Evolutionary conservation across 1,139 yeast genomes (phyloP), one percentile per base, ranked within the genome.

Genomic region (Lodderomyces orthopsilosis): DNA sequence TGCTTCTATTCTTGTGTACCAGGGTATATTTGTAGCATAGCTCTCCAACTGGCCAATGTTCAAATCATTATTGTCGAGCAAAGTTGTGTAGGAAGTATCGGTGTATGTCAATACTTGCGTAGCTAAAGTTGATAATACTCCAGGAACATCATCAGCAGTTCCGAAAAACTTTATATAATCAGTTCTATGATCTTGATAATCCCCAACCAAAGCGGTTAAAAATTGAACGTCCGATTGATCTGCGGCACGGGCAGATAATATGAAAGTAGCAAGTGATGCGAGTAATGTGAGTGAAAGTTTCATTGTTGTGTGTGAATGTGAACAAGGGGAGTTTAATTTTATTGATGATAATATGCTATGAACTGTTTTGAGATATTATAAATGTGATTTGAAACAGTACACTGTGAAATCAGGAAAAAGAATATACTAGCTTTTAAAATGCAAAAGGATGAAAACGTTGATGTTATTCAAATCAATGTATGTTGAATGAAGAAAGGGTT

Each of bases 21-120:
- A 73, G 27, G 77, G 76, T 49, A 73, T 65, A 33, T 59, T 58
- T 34, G 71, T 62, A 33, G 75, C 77, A 52, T 59, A 72, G 14
- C 52, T 47, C 51, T 56, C 62, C 47, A 73, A 61, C 10, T 58
- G 48, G 6, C 51, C 38, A 23, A 70, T 53, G 44, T 63, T 48
- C 17, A 62, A 41, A 14, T 46, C 49, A 26, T 48, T 57, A 40
- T 63, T 51, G 34, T 61, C 58, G 53, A 71, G 62, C 47, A 72
- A 56, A 10, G 77, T 68, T 23, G 77, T 72, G 56, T 72, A 69
- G 15, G 67, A 56, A 47, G 63, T 61, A 50, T 68, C 68, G 9
- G 62, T 69, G 51, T 71, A 71, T 37, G 76, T 71, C 24, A 54
- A 59, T 10, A 70, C 70, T 47, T 63, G 53, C 39, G 58, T 46